Conservation (phyloP, 495 filamentous ascomycete species). For the Cercophora newfieldiana region DNA sequence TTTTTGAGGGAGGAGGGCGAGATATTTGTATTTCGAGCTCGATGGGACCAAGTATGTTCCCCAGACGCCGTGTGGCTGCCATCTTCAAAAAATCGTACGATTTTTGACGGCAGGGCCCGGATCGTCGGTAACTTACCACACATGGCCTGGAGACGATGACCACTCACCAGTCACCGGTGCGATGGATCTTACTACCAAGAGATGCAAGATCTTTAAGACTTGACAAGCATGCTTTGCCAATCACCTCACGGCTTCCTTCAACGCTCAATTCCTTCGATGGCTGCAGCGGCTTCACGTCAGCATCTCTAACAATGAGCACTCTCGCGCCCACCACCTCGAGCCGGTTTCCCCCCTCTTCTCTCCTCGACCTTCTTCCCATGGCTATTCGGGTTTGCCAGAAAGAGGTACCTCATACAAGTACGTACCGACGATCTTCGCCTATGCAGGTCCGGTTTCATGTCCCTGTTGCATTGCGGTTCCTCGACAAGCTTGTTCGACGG, state of each 20-base stretch:
- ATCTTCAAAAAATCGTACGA: constrained; percentile 34
- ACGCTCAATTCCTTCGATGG: not conserved
- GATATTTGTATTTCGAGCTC: not conserved
- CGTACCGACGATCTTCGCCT: not conserved
- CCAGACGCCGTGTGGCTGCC: constrained; percentile 8
- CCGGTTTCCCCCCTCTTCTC: not conserved
- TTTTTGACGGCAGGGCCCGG: constrained; percentile 31
- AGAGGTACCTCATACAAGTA: not conserved
- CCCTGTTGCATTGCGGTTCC: not conserved
- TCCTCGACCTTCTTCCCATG: not conserved
- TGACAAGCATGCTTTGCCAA: not conserved
- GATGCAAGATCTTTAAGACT: constrained; percentile 13
- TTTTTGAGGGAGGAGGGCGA: not conserved
- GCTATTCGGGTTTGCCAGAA: not conserved
- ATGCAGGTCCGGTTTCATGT: constrained; percentile 9
- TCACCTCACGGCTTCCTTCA: not conserved
- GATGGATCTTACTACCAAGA: constrained; percentile 4
- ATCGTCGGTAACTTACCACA: constrained; percentile 22
- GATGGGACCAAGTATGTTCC: not conserved
- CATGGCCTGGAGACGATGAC: constrained; percentile 1
- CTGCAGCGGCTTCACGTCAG: not conserved
- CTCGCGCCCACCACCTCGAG: not conserved
- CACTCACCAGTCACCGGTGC: not conserved
- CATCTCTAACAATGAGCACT: not conserved
- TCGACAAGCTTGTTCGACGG: not conserved